Conservation (phyloP, 768 basidiomycete species). For the Kwoniella europaea region DNA sequence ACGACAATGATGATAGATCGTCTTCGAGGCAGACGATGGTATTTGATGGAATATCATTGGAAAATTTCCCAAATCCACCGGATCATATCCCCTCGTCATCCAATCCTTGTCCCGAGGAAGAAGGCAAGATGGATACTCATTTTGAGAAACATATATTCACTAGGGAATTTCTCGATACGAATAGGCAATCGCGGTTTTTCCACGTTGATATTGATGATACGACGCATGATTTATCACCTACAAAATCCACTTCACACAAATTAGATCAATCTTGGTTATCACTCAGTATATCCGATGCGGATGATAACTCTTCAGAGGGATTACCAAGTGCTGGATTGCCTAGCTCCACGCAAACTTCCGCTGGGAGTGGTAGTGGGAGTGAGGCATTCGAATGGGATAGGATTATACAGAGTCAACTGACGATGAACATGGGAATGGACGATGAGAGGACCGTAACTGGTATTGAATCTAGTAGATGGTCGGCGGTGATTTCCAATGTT, state of each 20-base stretch:
- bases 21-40: neutral
- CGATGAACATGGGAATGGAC: neutral
- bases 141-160: no score
- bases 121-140: no score
- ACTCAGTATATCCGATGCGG: neutral
- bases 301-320: neutral
- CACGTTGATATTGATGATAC: no score
- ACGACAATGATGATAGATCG: neutral
- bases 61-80: conserved; percentile 1
- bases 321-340: neutral
- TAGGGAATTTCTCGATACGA: no score
- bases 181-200: no score
- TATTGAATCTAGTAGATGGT: conserved; percentile 15
- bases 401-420: neutral
- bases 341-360: neutral
- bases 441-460: conserved; percentile 16
- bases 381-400: neutral
- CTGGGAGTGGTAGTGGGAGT: neutral
- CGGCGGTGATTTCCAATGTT: neutral
- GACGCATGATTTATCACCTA: neutral
- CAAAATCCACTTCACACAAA: neutral
- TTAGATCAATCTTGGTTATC: conserved; percentile 7
- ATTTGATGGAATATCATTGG: neutral
- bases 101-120: no score
- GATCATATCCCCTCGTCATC: neutral